These are phyloP conservation scores for Penicillium sp. DNA, from an alignment of 2,329 filamentous ascomycete species.

Conservation along the genomic window DNA sequence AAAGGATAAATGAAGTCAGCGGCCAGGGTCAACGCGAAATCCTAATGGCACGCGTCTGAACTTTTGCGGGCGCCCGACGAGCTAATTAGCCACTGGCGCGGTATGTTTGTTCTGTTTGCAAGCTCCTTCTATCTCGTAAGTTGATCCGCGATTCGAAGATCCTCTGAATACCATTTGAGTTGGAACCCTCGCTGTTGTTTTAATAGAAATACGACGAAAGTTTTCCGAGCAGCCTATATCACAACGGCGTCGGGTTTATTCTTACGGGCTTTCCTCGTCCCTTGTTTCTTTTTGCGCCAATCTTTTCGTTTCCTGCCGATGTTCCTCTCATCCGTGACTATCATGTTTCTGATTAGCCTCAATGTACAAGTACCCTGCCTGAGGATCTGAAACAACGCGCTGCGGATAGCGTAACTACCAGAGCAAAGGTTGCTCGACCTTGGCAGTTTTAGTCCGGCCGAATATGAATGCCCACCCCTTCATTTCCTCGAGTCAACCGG, in stretches of 20 bases:
- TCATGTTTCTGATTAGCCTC: not conserved
- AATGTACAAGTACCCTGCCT: not conserved
- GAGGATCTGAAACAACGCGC: not conserved
- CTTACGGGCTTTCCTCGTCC: not conserved
- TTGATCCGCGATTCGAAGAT: not conserved
- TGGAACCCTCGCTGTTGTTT: too few species aligned
- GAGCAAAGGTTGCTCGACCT: not conserved
- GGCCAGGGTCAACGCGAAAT: not conserved
- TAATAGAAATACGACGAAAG: too few species aligned
- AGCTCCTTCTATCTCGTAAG: too few species aligned
- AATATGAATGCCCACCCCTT: not conserved
- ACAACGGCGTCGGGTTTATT: not conserved
- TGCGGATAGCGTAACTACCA: too few species aligned
- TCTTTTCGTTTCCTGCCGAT: not conserved
- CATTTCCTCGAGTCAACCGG: conserved; percentile 10
- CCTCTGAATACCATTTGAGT: not conserved
- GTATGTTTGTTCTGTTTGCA: not conserved
- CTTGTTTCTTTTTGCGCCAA: not conserved
- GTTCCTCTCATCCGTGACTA: not conserved
- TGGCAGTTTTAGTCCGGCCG: too few species aligned
- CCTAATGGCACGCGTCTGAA: not conserved
- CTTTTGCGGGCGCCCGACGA: not conserved
- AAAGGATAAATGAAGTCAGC: not conserved
- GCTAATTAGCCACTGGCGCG: conserved; percentile 1
- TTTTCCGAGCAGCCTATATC: too few species aligned